Evolutionary conservation across 2,329 filamentous ascomycete species (phyloP).

Genomic region (Fusarium neocosmosporiellum): DNA sequence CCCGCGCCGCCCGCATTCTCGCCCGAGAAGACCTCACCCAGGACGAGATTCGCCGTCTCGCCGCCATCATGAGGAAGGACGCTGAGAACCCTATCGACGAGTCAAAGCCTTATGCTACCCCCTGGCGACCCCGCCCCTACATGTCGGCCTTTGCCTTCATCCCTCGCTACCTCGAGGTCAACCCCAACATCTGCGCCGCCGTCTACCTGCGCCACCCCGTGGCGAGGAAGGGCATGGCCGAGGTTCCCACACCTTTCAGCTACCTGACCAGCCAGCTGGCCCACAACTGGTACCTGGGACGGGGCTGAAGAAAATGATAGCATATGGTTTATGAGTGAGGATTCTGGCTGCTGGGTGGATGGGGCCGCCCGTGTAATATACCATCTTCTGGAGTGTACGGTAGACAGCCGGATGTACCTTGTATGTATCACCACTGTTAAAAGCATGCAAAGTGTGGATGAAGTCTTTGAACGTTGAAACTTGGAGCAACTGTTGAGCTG

Average conservation of each 20-base stretch:
- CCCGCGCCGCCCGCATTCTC: slow-evolving; percentile 48
- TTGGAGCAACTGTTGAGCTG: background rate
- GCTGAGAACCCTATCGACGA: slow-evolving; percentile 81
- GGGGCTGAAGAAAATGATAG: slow-evolving; percentile 65
- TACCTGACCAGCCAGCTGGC: slow-evolving; percentile 79
- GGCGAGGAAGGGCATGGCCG: slow-evolving; percentile 81
- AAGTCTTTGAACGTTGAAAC: background rate
- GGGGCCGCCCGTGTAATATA: slow-evolving; percentile 46
- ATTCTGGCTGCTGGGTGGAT: slow-evolving; percentile 35
- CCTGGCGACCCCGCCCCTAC: slow-evolving; percentile 87
- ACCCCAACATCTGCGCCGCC: slow-evolving; percentile 95
- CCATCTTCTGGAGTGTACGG: slow-evolving; percentile 46
- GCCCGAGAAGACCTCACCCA: slow-evolving; percentile 51
- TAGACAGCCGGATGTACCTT: slow-evolving; percentile 45
- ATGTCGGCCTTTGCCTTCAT: slow-evolving; percentile 96
- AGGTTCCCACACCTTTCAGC: slow-evolving; percentile 86
- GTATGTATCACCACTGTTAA: slow-evolving; percentile 46
- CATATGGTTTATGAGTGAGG: slow-evolving; percentile 8
- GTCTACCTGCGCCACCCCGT: slow-evolving; percentile 96
- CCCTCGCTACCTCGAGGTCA: slow-evolving; percentile 94
- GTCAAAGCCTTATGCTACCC: slow-evolving; percentile 87
- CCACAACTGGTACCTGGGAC: slow-evolving; percentile 93
- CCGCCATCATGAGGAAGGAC: slow-evolving; percentile 69
- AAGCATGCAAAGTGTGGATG: slow-evolving; percentile 25
- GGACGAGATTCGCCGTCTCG: slow-evolving; percentile 65